These are phyloP conservation scores for Phytophthora fragariaefolia DNA, from an alignment of 352 stramenopile species.

Conservation along the genomic window DNA sequence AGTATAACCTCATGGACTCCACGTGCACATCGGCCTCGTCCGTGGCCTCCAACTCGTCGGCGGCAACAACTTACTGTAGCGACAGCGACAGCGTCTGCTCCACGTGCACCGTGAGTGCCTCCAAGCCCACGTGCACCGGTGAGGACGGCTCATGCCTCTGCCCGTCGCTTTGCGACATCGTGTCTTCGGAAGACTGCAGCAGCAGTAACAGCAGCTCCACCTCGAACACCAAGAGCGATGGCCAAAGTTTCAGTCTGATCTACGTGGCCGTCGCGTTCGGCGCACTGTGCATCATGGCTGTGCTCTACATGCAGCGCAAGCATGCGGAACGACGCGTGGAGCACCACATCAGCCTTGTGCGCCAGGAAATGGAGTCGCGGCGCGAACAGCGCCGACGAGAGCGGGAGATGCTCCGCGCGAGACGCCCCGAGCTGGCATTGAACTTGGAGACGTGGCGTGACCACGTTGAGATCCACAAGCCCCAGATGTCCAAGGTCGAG, in stretches of 20 bases:
- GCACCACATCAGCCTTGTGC: constrained; percentile 30
- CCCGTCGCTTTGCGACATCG: constrained; percentile 45
- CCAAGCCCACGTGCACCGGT: constrained; percentile 42
- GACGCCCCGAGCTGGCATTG: constrained; percentile 34
- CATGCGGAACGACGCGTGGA: constrained; percentile 37
- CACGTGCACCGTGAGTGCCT: constrained; percentile 38
- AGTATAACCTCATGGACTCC: constrained; percentile 42
- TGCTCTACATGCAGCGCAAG: constrained; percentile 53
- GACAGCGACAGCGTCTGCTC: constrained; percentile 32
- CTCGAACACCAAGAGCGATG: not conserved
- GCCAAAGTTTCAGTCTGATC: constrained; percentile 31
- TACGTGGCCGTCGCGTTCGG: constrained; percentile 43
- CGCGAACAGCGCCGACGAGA: constrained; percentile 29
- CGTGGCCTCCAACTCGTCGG: constrained; percentile 19
- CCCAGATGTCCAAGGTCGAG: constrained; percentile 41
- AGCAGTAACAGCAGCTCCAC: constrained; percentile 9
- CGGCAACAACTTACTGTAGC: constrained; percentile 32
- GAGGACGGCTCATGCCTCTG: constrained; percentile 44
- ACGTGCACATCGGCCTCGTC: constrained; percentile 25
- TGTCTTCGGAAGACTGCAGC: constrained; percentile 22
- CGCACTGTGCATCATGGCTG: constrained; percentile 35
- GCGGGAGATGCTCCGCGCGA: constrained; percentile 35
- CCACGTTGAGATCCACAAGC: constrained; percentile 47
- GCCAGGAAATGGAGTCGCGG: constrained; percentile 32
- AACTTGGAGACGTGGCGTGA: constrained; percentile 45